Evolutionary conservation across 2,329 filamentous ascomycete genomes (phyloP).

Genomic region (Monilinia aucupariae): DNA sequence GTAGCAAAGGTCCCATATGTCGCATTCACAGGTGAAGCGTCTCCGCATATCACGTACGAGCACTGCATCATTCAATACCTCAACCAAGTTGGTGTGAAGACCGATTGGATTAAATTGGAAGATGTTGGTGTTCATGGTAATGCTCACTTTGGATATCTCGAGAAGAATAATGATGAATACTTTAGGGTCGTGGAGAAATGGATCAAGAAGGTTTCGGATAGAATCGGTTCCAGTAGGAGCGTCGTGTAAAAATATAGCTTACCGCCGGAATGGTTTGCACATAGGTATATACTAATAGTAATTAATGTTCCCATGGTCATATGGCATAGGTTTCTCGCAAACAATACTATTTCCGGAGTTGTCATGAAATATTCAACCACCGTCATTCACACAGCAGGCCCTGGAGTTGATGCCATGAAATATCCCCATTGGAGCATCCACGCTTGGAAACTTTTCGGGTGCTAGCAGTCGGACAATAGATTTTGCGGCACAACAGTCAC

Average conservation of each 20-base stretch:
- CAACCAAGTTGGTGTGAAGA: conserved; percentile 26
- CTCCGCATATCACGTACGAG: conserved; percentile 34
- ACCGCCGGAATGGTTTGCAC: background rate
- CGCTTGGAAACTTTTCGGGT: background rate
- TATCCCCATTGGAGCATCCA: background rate
- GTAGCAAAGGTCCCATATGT: conserved; percentile 33
- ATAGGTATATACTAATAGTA: background rate
- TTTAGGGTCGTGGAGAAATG: conserved; percentile 24
- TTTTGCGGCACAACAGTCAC: no score
- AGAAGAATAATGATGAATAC: conserved; percentile 24
- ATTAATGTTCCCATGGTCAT: background rate
- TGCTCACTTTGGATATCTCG: conserved; percentile 27
- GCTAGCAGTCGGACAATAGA: no score
- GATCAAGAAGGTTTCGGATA: conserved; percentile 15
- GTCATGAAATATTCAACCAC: no score
- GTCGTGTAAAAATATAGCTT: conserved; percentile 1
- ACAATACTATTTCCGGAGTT: no score
- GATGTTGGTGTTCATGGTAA: conserved; percentile 24
- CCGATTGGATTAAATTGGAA: conserved; percentile 25
- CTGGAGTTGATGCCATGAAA: background rate
- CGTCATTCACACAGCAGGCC: background rate
- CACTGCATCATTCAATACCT: conserved; percentile 32
- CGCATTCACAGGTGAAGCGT: conserved; percentile 33
- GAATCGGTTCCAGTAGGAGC: background rate
- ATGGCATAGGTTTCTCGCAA: background rate